phyloP scores from a whole-genome alignment of 140 eudicot species.

The Oenanthe javanica region DNA sequence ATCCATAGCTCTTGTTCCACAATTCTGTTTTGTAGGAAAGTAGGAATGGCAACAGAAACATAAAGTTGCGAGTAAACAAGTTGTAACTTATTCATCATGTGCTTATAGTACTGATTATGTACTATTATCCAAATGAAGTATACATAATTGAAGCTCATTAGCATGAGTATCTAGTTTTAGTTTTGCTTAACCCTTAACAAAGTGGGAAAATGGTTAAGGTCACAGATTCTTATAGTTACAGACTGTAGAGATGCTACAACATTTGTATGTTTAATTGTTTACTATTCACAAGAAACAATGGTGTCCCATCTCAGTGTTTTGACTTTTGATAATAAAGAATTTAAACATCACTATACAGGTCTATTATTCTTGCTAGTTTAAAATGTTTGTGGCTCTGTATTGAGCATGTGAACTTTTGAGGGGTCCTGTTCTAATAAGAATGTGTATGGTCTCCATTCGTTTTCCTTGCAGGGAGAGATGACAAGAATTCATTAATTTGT shows the following conservation, averaged over 20 bases:
- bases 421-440: background rate
- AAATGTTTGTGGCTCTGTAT: conserved; percentile 7
- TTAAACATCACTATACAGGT: background rate
- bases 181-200: background rate
- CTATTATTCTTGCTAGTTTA: background rate
- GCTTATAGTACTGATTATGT: background rate
- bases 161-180: background rate
- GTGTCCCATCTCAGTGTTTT: background rate
- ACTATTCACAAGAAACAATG: background rate
- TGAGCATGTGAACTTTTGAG: conserved; percentile 7
- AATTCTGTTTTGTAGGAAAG: background rate
- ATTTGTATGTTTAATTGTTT: background rate
- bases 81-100: background rate
- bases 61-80: background rate
- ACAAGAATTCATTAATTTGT: background rate
- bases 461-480: background rate
- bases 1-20: background rate
- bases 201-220: background rate
- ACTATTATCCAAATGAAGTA: background rate
- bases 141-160: background rate
- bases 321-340: background rate
- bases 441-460: background rate
- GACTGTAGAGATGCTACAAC: background rate
- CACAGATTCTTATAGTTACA: background rate
- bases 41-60: too few relatives aligned